phyloP scores from a whole-genome alignment of 352 stramenopile genomes.

The Aphanomyces invadans region DNA sequence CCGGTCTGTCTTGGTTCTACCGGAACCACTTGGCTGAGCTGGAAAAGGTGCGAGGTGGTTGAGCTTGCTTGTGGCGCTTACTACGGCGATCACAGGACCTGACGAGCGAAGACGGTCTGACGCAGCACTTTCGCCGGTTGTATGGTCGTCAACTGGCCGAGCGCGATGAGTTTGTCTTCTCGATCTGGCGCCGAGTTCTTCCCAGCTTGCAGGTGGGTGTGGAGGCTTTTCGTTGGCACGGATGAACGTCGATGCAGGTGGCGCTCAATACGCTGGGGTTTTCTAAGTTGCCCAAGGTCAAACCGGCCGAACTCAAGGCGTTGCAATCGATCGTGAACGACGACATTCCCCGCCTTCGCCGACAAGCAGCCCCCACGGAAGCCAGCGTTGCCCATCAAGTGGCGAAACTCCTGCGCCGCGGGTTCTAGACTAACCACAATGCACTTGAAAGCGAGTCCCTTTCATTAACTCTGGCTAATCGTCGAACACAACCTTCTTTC shows the following conservation, averaged over 20 bases:
- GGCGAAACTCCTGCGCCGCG: constrained; percentile 67
- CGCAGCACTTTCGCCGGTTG: constrained; percentile 86
- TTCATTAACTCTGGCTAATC: too few relatives aligned
- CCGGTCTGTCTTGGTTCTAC: constrained; percentile 87
- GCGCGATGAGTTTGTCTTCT: constrained; percentile 95
- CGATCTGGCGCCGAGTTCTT: constrained; percentile 88
- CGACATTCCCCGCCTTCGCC: constrained; percentile 84
- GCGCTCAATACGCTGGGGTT: constrained; percentile 82
- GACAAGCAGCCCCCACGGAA: constrained; percentile 71
- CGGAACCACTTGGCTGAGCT: constrained; percentile 75
- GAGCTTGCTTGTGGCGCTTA: neutral
- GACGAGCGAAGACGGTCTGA: constrained; percentile 79
- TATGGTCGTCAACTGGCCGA: constrained; percentile 95
- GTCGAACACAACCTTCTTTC: constrained; percentile 80
- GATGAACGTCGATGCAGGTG: constrained; percentile 33
- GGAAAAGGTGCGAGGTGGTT: constrained; percentile 34
- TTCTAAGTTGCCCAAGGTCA: constrained; percentile 79
- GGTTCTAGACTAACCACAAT: constrained; percentile 26
- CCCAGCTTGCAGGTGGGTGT: constrained; percentile 47
- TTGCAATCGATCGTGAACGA: constrained; percentile 85
- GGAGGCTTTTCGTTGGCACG: neutral
- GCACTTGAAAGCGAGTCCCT: too few relatives aligned
- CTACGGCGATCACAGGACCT: too few relatives aligned
- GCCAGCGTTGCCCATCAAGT: constrained; percentile 80
- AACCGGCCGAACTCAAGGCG: constrained; percentile 62